Percentiles rank a stretch among this genome's conserved stretches.
phyloP scores from a whole-genome alignment of 306 rosid species.

The Dalbergia cochinchinensis region DNA sequence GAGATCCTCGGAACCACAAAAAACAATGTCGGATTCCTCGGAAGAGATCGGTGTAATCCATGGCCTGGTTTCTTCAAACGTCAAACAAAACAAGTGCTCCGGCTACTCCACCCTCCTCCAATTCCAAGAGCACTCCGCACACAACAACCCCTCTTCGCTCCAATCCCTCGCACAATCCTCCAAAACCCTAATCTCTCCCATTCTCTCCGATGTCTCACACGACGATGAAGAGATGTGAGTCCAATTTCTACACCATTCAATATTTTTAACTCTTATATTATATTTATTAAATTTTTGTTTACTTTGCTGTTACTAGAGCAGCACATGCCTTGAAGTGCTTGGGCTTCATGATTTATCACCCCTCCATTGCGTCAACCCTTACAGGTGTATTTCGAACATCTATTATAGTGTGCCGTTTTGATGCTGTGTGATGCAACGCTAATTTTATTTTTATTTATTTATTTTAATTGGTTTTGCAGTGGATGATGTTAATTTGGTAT shows the following conservation, averaged over 20 bases:
- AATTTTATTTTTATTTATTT: not conserved
- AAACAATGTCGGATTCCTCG: slow-evolving; percentile 55
- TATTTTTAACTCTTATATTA: not conserved
- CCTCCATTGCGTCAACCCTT: slow-evolving; percentile 58
- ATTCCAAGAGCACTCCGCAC: slow-evolving; percentile 66
- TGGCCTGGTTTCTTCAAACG: slow-evolving; percentile 53
- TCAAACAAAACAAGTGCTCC: slow-evolving; percentile 53
- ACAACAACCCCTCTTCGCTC: slow-evolving; percentile 48
- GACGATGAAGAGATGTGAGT: slow-evolving; percentile 77
- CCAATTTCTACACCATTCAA: not conserved
- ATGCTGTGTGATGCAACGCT: not conserved
- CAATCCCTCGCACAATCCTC: slow-evolving; percentile 61
- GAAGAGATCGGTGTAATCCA: slow-evolving; percentile 60
- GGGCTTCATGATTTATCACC: slow-evolving; percentile 89
- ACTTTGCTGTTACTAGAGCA: slow-evolving; percentile 52
- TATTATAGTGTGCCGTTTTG: not conserved
- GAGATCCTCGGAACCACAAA: slow-evolving; percentile 19
- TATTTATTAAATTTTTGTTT: not conserved
- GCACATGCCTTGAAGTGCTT: slow-evolving; percentile 82
- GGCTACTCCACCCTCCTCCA: slow-evolving; percentile 73
- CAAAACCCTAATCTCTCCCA: slow-evolving; percentile 41
- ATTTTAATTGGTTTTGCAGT: slow-evolving; percentile 46
- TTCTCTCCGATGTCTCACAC: slow-evolving; percentile 59
- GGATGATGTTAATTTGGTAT: slow-evolving; percentile 63
- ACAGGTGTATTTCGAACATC: slow-evolving; percentile 51